Percentiles rank a stretch among this genome's conserved stretches.
phyloP scores from a whole-genome alignment of 331 rosid species.

The Saraca asoca region DNA sequence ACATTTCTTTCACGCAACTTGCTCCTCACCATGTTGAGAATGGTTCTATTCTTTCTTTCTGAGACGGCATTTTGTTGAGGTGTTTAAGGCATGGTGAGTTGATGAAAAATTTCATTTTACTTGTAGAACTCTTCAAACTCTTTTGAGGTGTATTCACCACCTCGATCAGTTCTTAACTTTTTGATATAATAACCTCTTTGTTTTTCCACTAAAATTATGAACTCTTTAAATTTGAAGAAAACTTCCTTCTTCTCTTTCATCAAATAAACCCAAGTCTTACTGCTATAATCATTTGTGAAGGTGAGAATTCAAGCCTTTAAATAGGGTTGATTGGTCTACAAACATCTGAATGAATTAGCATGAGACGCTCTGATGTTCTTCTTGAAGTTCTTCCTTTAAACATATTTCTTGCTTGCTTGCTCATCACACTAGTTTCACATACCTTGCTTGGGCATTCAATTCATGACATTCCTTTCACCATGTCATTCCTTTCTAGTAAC shows the following conservation, averaged over 20 bases:
- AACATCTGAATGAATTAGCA: neutral
- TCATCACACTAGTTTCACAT: neutral
- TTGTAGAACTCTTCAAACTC: neutral
- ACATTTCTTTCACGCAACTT: neutral
- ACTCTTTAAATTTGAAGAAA: too few relatives aligned
- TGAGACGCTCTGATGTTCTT: neutral
- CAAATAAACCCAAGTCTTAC: too few relatives aligned
- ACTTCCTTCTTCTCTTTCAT: too few relatives aligned
- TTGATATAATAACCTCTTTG: too few relatives aligned
- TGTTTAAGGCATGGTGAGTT: neutral
- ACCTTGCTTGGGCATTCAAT: neutral
- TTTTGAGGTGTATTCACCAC: too few relatives aligned
- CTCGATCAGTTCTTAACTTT: neutral
- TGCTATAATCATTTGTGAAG: too few relatives aligned
- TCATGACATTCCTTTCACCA: neutral
- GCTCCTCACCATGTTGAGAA: too few relatives aligned
- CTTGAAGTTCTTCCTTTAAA: neutral
- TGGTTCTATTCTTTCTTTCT: neutral
- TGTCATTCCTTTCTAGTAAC: too few relatives aligned
- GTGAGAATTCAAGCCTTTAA: neutral
- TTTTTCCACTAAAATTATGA: too few relatives aligned
- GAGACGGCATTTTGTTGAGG: neutral
- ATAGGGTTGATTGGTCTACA: neutral
- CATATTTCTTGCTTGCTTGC: neutral
- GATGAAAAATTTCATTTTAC: neutral